A percentile compares a stretch with the other conserved stretches of the same genome.
phyloP scores from a whole-genome alignment of 495 filamentous ascomycete species.

The Hypoxylon lenormandii region DNA sequence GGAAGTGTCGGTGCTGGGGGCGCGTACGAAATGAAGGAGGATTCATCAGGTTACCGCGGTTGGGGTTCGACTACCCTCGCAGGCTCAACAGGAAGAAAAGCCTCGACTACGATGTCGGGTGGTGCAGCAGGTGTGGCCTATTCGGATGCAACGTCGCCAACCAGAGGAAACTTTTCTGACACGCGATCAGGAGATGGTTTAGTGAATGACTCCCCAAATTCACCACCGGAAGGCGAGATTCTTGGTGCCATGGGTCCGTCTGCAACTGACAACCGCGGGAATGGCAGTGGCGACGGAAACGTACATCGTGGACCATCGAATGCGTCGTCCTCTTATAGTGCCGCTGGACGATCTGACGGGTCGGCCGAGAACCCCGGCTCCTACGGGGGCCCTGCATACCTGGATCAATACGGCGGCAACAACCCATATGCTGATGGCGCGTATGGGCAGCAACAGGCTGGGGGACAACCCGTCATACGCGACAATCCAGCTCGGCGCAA shows the following conservation, averaged over 20 bases:
- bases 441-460: constrained; percentile 52
- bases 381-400: constrained; percentile 62
- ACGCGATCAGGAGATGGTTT: constrained; percentile 77
- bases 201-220: constrained; percentile 67
- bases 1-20: constrained; percentile 60
- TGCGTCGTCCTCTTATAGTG: constrained; percentile 94
- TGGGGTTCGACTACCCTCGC: constrained; percentile 85
- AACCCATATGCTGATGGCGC: constrained; percentile 60
- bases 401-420: constrained; percentile 66
- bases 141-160: constrained; percentile 81
- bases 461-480: constrained; percentile 84
- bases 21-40: constrained; percentile 75
- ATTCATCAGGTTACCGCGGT: constrained; percentile 84
- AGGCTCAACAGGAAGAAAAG: constrained; percentile 80
- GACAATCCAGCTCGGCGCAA: constrained; percentile 91
- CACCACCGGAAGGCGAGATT: constrained; percentile 75
- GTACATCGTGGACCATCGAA: constrained; percentile 93
- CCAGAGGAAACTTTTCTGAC: constrained; percentile 76
- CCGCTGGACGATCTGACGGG: constrained; percentile 80
- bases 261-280: constrained; percentile 69
- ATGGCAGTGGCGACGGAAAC: constrained; percentile 63
- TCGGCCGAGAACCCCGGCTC: constrained; percentile 75
- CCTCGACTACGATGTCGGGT: constrained; percentile 87
- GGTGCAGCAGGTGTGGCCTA: constrained; percentile 72
- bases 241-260: constrained; percentile 77